Conservation (phyloP, 176 grass and related monocot species). For the Musa beccarii region DNA sequence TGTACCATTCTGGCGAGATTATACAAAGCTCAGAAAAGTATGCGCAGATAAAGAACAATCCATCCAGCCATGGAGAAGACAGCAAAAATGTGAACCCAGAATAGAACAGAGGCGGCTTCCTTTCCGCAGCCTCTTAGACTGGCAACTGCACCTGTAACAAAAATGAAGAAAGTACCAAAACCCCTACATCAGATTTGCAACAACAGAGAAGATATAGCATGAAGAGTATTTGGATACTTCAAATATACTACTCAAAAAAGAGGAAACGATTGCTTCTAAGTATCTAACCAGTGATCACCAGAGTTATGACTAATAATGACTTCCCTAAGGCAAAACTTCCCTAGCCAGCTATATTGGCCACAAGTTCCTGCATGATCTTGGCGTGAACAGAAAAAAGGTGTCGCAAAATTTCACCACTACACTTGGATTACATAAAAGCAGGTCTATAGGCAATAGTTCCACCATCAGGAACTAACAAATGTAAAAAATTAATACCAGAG, state of each 20-base stretch:
- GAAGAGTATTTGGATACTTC: neutral
- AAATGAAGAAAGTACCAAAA: slow-evolving; percentile 6
- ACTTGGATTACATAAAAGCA: neutral
- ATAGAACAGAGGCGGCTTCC: slow-evolving; percentile 88
- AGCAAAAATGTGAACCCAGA: slow-evolving; percentile 99
- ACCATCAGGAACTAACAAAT: too few relatives aligned
- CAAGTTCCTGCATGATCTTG: neutral
- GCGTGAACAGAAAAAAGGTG: slow-evolving; percentile 2
- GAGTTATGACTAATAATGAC: too few relatives aligned
- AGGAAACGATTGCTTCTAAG: too few relatives aligned
- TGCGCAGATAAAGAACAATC: slow-evolving; percentile 64
- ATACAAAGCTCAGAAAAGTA: slow-evolving; percentile 53
- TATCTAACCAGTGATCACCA: too few relatives aligned
- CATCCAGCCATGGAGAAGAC: slow-evolving; percentile 93
- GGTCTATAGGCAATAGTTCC: too few relatives aligned
- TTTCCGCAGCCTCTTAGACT: slow-evolving; percentile 92
- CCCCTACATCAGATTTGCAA: slow-evolving; percentile 7
- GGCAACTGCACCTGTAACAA: slow-evolving; percentile 72
- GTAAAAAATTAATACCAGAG: slow-evolving; percentile 52
- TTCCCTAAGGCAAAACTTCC: too few relatives aligned
- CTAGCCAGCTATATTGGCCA: neutral
- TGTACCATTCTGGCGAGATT: neutral
- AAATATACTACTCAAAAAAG: neutral
- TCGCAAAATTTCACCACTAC: neutral
- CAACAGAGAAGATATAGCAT: neutral